Evolutionary conservation across 2,329 filamentous ascomycete genomes (phyloP), one percentile per base, ranked within the genome.

Genomic region (Botryotinia convoluta): DNA sequence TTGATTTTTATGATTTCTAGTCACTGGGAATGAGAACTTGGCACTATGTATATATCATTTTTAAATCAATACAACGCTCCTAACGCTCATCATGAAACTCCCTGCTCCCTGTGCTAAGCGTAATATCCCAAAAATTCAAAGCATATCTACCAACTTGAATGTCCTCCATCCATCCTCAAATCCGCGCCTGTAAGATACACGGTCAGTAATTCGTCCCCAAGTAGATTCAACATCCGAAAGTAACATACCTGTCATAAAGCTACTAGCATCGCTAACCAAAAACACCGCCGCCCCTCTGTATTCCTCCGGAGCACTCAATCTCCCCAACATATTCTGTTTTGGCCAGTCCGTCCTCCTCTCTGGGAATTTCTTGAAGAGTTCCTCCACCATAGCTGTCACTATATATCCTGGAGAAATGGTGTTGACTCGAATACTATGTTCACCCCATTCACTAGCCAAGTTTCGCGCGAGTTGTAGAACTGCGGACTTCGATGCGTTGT

Each of bases 331-430:
- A 83, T 97, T 97, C 83, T 95, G 91, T 78, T 87, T 91, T 26
- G 92, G 89, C 94, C 94, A 97, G 74, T 90, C 87, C 39, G 82
- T 82, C 75, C 84, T 84, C 71, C 88, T 86, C 79, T 94, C 92
- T 0, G 94, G 94, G 77, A 89, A 92, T 76, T 92, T 86, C 76
- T 90, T 86, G 79, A 97, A 96, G 45, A 97, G 87, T 73, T 89
- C 87, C 80, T 93, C 89, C 1, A 95, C 93, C 94, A 97, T 97
- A 35, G 91, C 89, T 2, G 92, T 94, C 35, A 92, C 87, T 79
- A 94, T 93, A 81, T 94, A 94, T 14, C 93, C 93, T 0, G 93
- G 92, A 32, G 91, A 93, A 75, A 96, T 88, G 22, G 91, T 94
- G 83, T 96, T 95, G 75, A 95, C 91, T 3, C 93, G 88, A 79